Evolutionary conservation across 2,329 filamentous ascomycete genomes (phyloP).

Genomic region (Clarireedia homoeocarpa): DNA sequence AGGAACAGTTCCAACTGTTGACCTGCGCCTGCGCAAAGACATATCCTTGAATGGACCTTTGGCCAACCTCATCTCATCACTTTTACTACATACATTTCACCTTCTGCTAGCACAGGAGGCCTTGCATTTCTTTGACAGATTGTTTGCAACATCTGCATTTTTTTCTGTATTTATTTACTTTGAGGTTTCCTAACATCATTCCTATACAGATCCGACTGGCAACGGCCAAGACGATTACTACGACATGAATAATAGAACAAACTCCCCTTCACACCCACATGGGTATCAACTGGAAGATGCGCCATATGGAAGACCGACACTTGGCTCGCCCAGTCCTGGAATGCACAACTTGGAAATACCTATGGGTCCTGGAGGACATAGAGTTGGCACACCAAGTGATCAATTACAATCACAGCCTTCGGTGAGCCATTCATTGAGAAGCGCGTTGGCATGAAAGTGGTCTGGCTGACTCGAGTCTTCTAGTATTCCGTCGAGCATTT

Average conservation of each 20-base stretch:
- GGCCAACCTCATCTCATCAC: neutral
- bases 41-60: neutral
- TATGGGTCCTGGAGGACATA: conserved; percentile 46
- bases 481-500: conserved; percentile 67
- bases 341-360: conserved; percentile 60
- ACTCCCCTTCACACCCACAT: conserved; percentile 66
- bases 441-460: neutral
- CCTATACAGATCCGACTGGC: conserved; percentile 21
- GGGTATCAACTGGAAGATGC: conserved; percentile 75
- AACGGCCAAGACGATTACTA: conserved; percentile 50
- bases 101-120: conserved; percentile 22
- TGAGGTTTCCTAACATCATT: conserved; percentile 17
- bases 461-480: conserved; percentile 12
- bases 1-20: neutral
- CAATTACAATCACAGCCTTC: conserved; percentile 77
- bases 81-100: neutral
- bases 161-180: conserved; percentile 7
- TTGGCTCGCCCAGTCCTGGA: conserved; percentile 20
- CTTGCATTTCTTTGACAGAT: conserved; percentile 5
- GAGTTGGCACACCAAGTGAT: conserved; percentile 59
- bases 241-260: conserved; percentile 46
- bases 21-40: neutral
- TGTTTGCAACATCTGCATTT: conserved; percentile 14
- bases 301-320: conserved; percentile 23
- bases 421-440: conserved; percentile 42